Conservation (phyloP, 371 early-diverging fungal genomes). For the Syncephalastrum monosporum region DNA sequence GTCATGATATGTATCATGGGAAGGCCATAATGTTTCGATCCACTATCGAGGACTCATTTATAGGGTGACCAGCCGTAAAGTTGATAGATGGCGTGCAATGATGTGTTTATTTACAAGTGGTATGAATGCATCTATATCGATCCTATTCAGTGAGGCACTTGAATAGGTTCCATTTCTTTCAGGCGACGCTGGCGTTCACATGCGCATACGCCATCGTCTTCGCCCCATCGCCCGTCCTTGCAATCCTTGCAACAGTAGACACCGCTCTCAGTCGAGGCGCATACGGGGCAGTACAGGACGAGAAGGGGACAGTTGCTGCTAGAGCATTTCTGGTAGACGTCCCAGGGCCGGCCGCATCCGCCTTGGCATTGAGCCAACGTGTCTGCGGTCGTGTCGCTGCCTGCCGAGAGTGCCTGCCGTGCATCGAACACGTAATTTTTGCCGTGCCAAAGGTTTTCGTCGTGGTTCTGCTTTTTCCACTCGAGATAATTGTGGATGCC, state of each 20-base stretch:
- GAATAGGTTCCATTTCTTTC: conserved; percentile 26
- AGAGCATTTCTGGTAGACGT: conserved; percentile 42
- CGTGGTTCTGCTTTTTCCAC: conserved; percentile 47
- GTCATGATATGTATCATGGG: no score
- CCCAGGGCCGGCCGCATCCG: conserved; percentile 31
- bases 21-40: no score
- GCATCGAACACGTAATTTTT: conserved; percentile 79
- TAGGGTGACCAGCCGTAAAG: no score
- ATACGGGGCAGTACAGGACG: conserved; percentile 32
- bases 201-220: conserved; percentile 25
- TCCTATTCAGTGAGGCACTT: no score
- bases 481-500: conserved; percentile 77
- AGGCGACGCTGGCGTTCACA: conserved; percentile 35
- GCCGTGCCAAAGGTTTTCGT: conserved; percentile 56
- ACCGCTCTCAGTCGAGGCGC: conserved; percentile 5
- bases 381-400: background rate
- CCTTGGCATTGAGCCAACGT: conserved; percentile 31
- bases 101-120: no score
- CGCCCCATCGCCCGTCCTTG: conserved; percentile 4
- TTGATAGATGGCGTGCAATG: no score
- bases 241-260: conserved; percentile 40
- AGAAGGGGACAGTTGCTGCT: conserved; percentile 34
- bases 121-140: no score
- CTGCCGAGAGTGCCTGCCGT: conserved; percentile 43
- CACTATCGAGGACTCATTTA: no score